Evolutionary conservation across 2,329 filamentous ascomycete species (phyloP).

Genomic region (Coleophoma cylindrospora): DNA sequence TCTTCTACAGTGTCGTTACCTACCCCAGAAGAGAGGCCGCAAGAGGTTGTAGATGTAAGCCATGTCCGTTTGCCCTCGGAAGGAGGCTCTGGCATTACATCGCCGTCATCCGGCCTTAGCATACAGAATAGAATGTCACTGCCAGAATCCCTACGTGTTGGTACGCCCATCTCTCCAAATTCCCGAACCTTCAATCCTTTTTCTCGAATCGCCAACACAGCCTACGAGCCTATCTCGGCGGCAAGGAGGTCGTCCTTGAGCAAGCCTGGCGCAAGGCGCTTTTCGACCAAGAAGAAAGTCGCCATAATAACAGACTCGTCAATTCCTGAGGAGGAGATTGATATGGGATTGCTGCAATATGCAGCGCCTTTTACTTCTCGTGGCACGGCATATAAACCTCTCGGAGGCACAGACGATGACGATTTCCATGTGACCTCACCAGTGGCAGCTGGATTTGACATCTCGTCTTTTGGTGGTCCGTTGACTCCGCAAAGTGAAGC

Average conservation of each 20-base stretch:
- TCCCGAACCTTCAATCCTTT: conserved; percentile 15
- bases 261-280: conserved; percentile 6
- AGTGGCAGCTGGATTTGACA: conserved; percentile 14
- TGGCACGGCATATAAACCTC: conserved; percentile 12
- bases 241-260: conserved; percentile 6
- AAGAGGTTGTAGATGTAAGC: conserved; percentile 19
- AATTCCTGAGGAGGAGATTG: conserved; percentile 22
- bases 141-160: conserved; percentile 14
- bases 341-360: conserved; percentile 20
- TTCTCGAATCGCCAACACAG: conserved; percentile 4
- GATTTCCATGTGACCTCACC: conserved; percentile 8
- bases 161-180: conserved; percentile 12
- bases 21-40: conserved; percentile 3
- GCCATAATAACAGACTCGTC: conserved; percentile 12
- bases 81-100: conserved; percentile 5
- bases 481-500: conserved; percentile 12
- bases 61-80: conserved; percentile 14
- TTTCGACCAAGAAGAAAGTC: conserved; percentile 13
- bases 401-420: conserved; percentile 11
- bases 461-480: conserved; percentile 22
- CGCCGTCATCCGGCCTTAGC: neutral
- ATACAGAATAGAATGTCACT: conserved; percentile 8
- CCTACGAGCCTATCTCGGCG: conserved; percentile 14
- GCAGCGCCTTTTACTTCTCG: conserved; percentile 14
- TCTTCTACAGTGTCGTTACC: conserved; percentile 15